phyloP scores from a whole-genome alignment of 2,329 filamentous ascomycete genomes.

The Leptodontidium sp. region DNA sequence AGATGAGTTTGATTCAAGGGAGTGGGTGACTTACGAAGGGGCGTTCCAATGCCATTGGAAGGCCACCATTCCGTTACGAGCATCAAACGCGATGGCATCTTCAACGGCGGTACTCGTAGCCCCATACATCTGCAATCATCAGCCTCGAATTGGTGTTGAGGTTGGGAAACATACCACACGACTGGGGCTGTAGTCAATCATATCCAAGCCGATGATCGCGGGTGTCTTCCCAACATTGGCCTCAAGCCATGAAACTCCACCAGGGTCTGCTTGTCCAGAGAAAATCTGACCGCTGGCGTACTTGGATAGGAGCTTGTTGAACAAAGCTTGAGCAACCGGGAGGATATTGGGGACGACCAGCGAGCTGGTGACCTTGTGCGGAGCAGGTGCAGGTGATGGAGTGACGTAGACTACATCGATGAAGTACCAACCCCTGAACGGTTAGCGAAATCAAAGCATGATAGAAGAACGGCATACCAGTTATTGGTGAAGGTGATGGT shows the following conservation, averaged over 20 bases:
- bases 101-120: constrained; percentile 53
- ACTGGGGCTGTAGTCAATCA: constrained; percentile 59
- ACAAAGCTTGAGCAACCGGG: constrained; percentile 30
- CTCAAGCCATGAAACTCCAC: constrained; percentile 53
- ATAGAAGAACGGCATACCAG: constrained; percentile 45
- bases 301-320: constrained; percentile 27
- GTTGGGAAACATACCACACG: constrained; percentile 49
- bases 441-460: neutral
- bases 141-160: constrained; percentile 1
- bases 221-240: constrained; percentile 56
- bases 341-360: constrained; percentile 49
- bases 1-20: constrained; percentile 24
- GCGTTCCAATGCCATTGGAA: constrained; percentile 60
- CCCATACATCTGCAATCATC: constrained; percentile 43
- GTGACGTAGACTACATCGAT: constrained; percentile 54
- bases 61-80: constrained; percentile 55
- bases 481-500: constrained; percentile 56
- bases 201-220: constrained; percentile 54
- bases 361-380: constrained; percentile 50
- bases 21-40: constrained; percentile 41
- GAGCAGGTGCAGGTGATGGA: constrained; percentile 48
- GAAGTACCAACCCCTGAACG: constrained; percentile 53
- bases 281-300: constrained; percentile 42
- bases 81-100: constrained; percentile 54
- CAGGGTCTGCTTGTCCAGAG: constrained; percentile 57